phyloP scores from a whole-genome alignment of 345 rosid species.

The Lepidium aucheri region DNA sequence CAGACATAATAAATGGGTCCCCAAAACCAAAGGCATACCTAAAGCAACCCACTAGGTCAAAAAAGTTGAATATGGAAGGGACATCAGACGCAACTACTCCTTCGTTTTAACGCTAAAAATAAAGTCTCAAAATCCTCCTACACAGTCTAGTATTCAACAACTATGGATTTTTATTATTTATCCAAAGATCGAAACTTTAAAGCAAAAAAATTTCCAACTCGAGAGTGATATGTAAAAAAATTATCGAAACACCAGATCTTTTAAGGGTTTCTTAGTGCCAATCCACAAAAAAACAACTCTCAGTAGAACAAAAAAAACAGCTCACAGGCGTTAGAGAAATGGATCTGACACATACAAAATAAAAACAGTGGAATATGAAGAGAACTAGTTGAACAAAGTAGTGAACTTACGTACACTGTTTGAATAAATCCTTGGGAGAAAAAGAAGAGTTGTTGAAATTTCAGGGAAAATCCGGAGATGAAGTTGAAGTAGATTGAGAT shows the following conservation, averaged over 20 bases:
- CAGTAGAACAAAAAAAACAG: not conserved
- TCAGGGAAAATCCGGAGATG: slow-evolving; percentile 6
- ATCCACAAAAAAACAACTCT: slow-evolving; percentile 12
- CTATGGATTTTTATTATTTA: not conserved
- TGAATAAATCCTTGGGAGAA: not conserved
- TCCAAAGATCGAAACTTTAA: slow-evolving; percentile 12
- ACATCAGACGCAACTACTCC: slow-evolving; percentile 19
- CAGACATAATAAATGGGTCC: slow-evolving; percentile 18
- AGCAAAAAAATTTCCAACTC: not conserved
- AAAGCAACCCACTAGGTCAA: slow-evolving; percentile 28
- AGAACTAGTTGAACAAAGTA: not conserved
- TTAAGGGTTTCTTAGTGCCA: not conserved
- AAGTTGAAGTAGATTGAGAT: slow-evolving; percentile 2
- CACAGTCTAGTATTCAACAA: not conserved
- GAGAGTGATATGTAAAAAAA: not conserved
- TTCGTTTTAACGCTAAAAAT: slow-evolving; percentile 18
- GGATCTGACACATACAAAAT: slow-evolving; percentile 2
- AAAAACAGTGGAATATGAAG: slow-evolving; percentile 13
- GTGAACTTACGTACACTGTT: not conserved
- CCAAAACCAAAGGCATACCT: slow-evolving; percentile 16
- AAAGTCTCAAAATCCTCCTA: not conserved
- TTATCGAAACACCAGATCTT: slow-evolving; percentile 17
- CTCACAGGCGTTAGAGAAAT: not conserved
- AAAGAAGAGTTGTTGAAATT: not conserved
- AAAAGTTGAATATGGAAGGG: slow-evolving; percentile 17